These are phyloP conservation scores for Chalaropsis ovoidea DNA, from an alignment of 2,329 filamentous ascomycete species.

Conservation along the genomic window DNA sequence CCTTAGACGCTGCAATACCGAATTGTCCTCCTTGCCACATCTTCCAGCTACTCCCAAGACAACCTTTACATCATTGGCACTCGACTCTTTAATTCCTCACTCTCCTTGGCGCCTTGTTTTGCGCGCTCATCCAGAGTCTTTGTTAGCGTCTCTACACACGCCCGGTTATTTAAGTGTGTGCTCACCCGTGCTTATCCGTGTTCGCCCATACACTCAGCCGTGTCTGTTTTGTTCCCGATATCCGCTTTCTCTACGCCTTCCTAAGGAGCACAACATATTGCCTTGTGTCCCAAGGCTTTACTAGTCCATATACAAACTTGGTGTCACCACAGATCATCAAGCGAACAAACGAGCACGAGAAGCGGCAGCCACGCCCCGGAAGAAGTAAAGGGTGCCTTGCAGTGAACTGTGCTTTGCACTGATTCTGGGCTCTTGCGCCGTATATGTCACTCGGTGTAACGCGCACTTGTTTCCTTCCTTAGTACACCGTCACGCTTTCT, in stretches of 20 bases:
- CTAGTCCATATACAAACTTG: background rate
- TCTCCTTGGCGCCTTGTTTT: background rate
- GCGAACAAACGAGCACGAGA: slow-evolving; percentile 6
- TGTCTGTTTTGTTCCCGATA: background rate
- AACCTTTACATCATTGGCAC: background rate
- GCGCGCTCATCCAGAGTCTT: background rate
- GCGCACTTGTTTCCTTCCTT: background rate
- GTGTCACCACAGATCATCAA: slow-evolving; percentile 14
- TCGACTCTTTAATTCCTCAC: background rate
- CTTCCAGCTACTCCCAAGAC: background rate
- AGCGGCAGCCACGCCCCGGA: background rate
- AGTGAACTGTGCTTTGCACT: slow-evolving; percentile 7
- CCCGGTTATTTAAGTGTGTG: background rate
- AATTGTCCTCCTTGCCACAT: background rate
- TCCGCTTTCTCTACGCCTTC: slow-evolving; percentile 2
- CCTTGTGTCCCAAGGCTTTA: background rate
- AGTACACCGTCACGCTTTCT: background rate
- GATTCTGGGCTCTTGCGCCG: slow-evolving; percentile 5
- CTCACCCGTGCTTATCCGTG: background rate
- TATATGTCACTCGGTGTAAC: slow-evolving; percentile 14
- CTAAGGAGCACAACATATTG: slow-evolving; percentile 1
- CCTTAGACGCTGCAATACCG: background rate
- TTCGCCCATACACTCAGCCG: background rate
- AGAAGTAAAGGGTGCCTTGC: slow-evolving; percentile 11
- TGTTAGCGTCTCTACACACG: background rate